Conservation (phyloP, 148 eudicot genomes). For the Polygonum maritimum region DNA sequence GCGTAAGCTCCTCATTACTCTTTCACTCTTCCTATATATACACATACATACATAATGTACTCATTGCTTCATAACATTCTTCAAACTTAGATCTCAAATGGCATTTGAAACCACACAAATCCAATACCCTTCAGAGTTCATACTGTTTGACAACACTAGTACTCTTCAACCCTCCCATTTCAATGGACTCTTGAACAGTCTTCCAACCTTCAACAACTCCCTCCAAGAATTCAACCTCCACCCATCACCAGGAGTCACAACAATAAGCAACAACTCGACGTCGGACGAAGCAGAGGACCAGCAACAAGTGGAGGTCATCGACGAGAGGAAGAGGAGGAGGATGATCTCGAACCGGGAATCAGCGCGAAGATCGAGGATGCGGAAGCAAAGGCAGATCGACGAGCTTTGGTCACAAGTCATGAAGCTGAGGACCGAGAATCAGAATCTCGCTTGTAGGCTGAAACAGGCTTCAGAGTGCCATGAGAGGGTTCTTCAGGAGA, state of each 20-base stretch:
- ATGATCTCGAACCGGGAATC: slow-evolving; percentile 86
- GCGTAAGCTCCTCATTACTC: background rate
- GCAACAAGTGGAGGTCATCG: slow-evolving; percentile 27
- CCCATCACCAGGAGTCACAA: slow-evolving; percentile 13
- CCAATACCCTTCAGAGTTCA: slow-evolving; percentile 23
- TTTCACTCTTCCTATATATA: background rate
- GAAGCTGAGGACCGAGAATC: slow-evolving; percentile 51
- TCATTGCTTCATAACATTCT: background rate
- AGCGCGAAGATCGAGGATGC: slow-evolving; percentile 80
- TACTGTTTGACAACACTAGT: background rate
- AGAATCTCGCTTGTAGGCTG: slow-evolving; percentile 37
- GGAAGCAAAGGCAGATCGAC: slow-evolving; percentile 78
- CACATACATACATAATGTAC: background rate
- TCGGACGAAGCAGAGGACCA: slow-evolving; percentile 53
- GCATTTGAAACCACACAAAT: slow-evolving; percentile 14
- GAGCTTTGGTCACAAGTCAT: slow-evolving; percentile 65
- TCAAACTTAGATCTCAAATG: slow-evolving; percentile 24
- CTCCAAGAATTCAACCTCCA: slow-evolving; percentile 23
- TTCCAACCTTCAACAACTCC: slow-evolving; percentile 16
- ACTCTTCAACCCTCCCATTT: background rate
- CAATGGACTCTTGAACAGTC: slow-evolving; percentile 9
- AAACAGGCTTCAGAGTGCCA: slow-evolving; percentile 35
- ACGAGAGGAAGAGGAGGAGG: slow-evolving; percentile 72
- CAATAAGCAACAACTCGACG: slow-evolving; percentile 39
- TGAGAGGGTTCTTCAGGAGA: slow-evolving; percentile 47